Conservation (phyloP, 805 yeast genomes). For the Candida adriatica region DNA sequence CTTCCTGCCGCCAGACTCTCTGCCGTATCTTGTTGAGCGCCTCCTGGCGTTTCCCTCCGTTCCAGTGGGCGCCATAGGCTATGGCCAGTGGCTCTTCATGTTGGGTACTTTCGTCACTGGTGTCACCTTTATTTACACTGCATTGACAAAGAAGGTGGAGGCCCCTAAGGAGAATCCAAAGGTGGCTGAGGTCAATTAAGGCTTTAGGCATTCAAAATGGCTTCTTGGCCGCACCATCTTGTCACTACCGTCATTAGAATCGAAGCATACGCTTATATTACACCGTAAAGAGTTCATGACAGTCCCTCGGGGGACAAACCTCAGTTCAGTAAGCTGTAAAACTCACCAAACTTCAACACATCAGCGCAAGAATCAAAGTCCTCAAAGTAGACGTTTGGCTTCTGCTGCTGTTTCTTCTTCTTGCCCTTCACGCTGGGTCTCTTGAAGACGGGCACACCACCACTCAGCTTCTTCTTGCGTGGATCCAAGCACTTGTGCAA, state of each 20-base stretch:
- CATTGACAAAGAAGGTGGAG: constrained; percentile 4
- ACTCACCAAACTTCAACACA: constrained; percentile 14
- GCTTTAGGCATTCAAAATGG: too few relatives aligned
- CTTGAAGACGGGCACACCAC: constrained; percentile 16
- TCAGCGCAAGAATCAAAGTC: constrained; percentile 23
- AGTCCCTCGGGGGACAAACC: not conserved
- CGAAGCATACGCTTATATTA: too few relatives aligned
- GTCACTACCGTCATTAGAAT: too few relatives aligned
- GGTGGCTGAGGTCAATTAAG: too few relatives aligned
- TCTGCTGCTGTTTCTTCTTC: constrained; percentile 12
- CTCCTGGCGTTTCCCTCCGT: constrained; percentile 39
- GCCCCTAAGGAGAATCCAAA: constrained; percentile 5
- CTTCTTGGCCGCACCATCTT: too few relatives aligned
- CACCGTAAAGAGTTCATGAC: not conserved
- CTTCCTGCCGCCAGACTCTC: constrained; percentile 8
- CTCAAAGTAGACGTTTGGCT: constrained; percentile 15
- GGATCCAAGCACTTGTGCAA: constrained; percentile 32
- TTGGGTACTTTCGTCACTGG: constrained; percentile 20
- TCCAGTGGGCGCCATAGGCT: constrained; percentile 55
- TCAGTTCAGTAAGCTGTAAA: constrained; percentile 2
- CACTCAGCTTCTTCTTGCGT: constrained; percentile 18
- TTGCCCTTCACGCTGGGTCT: constrained; percentile 1
- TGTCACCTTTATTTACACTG: constrained; percentile 18
- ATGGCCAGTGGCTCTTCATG: constrained; percentile 48
- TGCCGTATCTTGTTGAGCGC: constrained; percentile 7